Evolutionary conservation across 2,329 filamentous ascomycete genomes (phyloP), one percentile per base, ranked within the genome.

Genomic region (Beauveria rudraprayagi): DNA sequence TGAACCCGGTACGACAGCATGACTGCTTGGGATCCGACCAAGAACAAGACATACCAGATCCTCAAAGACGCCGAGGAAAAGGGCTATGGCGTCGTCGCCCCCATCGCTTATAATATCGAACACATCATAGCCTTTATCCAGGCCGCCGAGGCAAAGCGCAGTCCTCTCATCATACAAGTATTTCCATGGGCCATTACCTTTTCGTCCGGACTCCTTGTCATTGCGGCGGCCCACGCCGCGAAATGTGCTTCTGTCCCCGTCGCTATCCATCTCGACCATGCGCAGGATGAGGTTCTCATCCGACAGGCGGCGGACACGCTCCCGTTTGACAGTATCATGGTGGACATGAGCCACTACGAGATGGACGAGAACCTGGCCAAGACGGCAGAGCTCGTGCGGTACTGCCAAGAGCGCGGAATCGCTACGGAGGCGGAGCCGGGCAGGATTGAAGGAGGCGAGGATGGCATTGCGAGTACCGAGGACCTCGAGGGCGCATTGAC

Each of bases 331-430:
- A 81, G 78, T 60, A 89, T 91, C 70, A 90, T 91, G 88, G 84
- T 90, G 0, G 88, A 91, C 72, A 91, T 91, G 87, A 84, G 79
- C 62, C 87, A 90, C 68, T 85, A 87, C 68, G 85, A 87, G 65
- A 86, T 85, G 65, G 85, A 80, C 60, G 86, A 90, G 73, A 91
- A 90, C 67, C 75, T 91, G 30, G 75, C 78, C 1, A 77, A 80
- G 69, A 90, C 86, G 17, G 78, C 77, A 59, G 82, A 87, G 61
- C 72, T 89, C 60, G 84, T 85, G 3, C 72, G 72, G 16, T 84
- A 86, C 66, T 88, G 86, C 66, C 82, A 88, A 67, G 81, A 73
- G 62, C 76, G 80, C 24, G 85, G 84, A 0, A 89, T 89, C 57
- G 81, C 84, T 0, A 87, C 85, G 0, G 87, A 90, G 70, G 87